Evolutionary conservation across 768 basidiomycete species (phyloP), one percentile per base, ranked within the genome.

Genomic region (Mycena olivaceomarginata): DNA sequence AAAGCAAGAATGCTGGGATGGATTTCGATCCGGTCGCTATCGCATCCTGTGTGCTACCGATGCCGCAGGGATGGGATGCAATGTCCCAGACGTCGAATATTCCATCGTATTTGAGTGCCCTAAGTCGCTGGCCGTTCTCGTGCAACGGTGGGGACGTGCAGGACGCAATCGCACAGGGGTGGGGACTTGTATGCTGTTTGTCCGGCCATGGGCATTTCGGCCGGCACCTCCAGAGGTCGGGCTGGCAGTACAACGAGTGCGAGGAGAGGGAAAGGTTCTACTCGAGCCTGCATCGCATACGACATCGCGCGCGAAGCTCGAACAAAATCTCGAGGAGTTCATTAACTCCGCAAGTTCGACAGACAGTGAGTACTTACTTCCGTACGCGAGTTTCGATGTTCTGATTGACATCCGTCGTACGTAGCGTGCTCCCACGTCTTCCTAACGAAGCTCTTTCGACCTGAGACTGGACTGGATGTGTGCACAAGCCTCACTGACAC

Each of bases 171-270:
- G 62, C 12, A n/a, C 6, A 8, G 60, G 63, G 15, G 25, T 67
- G 7, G 72, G 72, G 0, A 67, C 65, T 10, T 82, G 81, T 45
- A 22, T 78, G 40, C 43, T 81, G 5, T 72, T 81, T 39, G 75
- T 81, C 2, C 77, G 43, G 13, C 15, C 37, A n/a, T 81, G 80
- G 80, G 80, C 80, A 37, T 73, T 77, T 60, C 22, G 75, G 37
- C 71, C 73, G 4, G 53, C 57, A 8, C 59, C 70, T 43, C 67
- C 66, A 31, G 57, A 45, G 20, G 67, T 72, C 25, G 67, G 64
- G n/a, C 37, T 66, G 11, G 51, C 70, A 4, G 48, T 74, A 13
- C 68, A 71, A 41, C 45, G 59, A 6, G 60, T 77, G 13, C 48
- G 40, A 37, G 63, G 62, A 10, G 57, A 59, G 25, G 56, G 18